A percentile compares a stretch with the other conserved stretches of the same genome.
Conservation (phyloP, 177 flowering plant species). For the Vitis hybrid region DNA sequence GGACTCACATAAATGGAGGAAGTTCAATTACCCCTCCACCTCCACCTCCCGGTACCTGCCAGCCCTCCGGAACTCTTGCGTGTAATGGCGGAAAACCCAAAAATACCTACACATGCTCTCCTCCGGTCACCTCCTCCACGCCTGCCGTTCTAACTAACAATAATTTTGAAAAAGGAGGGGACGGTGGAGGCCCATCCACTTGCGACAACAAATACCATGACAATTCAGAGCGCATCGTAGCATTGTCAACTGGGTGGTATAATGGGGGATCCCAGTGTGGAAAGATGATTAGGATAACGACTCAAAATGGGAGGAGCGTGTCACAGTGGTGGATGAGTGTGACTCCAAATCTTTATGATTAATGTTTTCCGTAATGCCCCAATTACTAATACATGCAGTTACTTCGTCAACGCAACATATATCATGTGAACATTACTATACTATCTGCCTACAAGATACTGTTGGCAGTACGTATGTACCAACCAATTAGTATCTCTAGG, state of each 20-base stretch:
- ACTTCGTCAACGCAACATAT: too few species aligned
- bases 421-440: too few species aligned
- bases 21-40: background rate
- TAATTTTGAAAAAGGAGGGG: slow-evolving; percentile 26
- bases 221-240: slow-evolving; percentile 27
- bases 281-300: slow-evolving; percentile 29
- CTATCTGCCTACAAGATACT: too few species aligned
- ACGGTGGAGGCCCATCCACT: slow-evolving; percentile 31
- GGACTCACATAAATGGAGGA: slow-evolving; percentile 18
- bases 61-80: too few species aligned
- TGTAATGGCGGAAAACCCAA: too few species aligned
- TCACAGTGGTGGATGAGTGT: slow-evolving; percentile 40
- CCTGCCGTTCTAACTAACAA: slow-evolving; percentile 25
- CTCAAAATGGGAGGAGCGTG: slow-evolving; percentile 26
- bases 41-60: too few species aligned
- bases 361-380: too few species aligned
- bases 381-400: too few species aligned
- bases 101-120: background rate
- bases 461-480: too few species aligned
- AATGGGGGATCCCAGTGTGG: slow-evolving; percentile 26
- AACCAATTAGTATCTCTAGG: too few species aligned
- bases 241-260: slow-evolving; percentile 54
- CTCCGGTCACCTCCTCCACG: slow-evolving; percentile 33
- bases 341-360: slow-evolving; percentile 10
- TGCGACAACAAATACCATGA: slow-evolving; percentile 30